Evolutionary conservation across 495 filamentous ascomycete genomes (phyloP).

Genomic region (Podospora comata): DNA sequence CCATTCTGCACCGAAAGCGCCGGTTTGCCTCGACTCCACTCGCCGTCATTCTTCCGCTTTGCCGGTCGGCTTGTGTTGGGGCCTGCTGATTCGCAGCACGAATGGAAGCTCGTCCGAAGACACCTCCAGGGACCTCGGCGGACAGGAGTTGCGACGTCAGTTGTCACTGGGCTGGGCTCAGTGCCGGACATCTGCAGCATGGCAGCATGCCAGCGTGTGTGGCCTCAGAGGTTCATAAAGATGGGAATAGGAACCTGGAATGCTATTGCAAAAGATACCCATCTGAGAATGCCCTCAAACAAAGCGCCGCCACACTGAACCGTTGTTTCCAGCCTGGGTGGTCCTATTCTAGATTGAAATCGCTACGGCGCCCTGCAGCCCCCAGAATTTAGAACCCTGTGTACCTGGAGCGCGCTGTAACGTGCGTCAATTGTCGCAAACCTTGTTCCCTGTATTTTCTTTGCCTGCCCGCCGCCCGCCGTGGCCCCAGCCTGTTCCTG

Average conservation of each 20-base stretch:
- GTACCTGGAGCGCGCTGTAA: slow-evolving; percentile 7
- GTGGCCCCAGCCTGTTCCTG: slow-evolving; percentile 9
- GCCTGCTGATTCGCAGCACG: slow-evolving; percentile 23
- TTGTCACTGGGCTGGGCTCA: background rate
- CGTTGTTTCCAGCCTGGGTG: background rate
- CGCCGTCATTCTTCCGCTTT: slow-evolving; percentile 32
- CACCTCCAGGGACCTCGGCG: slow-evolving; percentile 14
- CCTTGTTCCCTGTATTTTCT: slow-evolving; percentile 21
- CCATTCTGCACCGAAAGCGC: slow-evolving; percentile 13
- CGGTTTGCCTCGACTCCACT: slow-evolving; percentile 1
- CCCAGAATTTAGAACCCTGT: background rate
- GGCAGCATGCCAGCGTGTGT: background rate
- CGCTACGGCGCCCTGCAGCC: background rate
- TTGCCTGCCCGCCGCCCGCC: slow-evolving; percentile 3
- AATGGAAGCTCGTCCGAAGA: slow-evolving; percentile 20
- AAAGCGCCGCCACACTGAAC: background rate
- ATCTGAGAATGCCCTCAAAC: slow-evolving; percentile 2
- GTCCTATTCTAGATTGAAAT: background rate
- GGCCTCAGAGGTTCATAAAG: background rate
- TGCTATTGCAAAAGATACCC: background rate
- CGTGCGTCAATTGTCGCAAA: slow-evolving; percentile 23
- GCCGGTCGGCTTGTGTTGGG: slow-evolving; percentile 21
- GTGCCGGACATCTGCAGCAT: background rate
- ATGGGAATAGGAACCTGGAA: background rate
- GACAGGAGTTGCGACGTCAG: slow-evolving; percentile 8